Evolutionary conservation across 352 stramenopile species (phyloP).

Genomic region (Phytophthora meadii): DNA sequence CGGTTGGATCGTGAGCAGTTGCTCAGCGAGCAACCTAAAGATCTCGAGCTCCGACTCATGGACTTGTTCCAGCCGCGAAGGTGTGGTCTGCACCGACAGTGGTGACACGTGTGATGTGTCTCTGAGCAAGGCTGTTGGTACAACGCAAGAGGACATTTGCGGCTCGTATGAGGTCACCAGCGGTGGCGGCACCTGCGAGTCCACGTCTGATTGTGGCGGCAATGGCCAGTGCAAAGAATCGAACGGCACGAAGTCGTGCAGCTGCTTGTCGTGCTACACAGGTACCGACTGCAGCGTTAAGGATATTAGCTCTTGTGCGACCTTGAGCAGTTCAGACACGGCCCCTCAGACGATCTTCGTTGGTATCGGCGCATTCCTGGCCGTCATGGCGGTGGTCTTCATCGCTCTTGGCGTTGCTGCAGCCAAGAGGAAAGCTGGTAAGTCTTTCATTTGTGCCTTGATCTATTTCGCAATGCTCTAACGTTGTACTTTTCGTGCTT

Average conservation of each 20-base stretch:
- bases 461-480: background rate
- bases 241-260: constrained; percentile 73
- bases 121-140: constrained; percentile 54
- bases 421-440: constrained; percentile 79
- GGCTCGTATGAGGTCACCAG: constrained; percentile 68
- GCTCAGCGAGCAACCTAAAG: constrained; percentile 59
- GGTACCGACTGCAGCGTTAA: constrained; percentile 82
- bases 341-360: constrained; percentile 81
- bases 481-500: constrained; percentile 17
- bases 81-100: constrained; percentile 68
- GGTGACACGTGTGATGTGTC: constrained; percentile 76
- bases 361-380: constrained; percentile 73
- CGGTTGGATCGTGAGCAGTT: constrained; percentile 78
- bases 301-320: constrained; percentile 71
- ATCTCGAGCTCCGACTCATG: constrained; percentile 69
- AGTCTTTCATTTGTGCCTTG: constrained; percentile 13
- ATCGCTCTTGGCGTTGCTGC: constrained; percentile 70
- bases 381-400: constrained; percentile 81
- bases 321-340: constrained; percentile 59
- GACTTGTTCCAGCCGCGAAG: constrained; percentile 75
- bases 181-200: constrained; percentile 71
- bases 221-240: constrained; percentile 78
- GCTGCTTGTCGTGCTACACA: constrained; percentile 80
- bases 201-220: constrained; percentile 68
- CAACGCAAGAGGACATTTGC: constrained; percentile 82